Evolutionary conservation across 1,284 basidiomycete species (phyloP), one percentile per base, ranked within the genome.

Genomic region (Moesziomyces antarcticus): DNA sequence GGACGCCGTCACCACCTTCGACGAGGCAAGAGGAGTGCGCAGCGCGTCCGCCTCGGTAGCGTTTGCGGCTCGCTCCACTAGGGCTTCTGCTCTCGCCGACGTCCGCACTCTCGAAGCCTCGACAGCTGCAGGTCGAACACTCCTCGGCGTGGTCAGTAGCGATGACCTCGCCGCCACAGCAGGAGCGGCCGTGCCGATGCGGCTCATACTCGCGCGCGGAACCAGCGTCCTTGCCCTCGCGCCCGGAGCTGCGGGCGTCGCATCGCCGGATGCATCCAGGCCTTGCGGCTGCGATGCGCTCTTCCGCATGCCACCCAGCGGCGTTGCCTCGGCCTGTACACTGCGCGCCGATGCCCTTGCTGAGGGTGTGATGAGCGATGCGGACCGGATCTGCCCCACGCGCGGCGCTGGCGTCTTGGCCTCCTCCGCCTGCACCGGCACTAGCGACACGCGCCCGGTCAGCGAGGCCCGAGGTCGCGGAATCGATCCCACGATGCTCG

Each of bases 251-350:
- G 50, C 56, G 18, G 42, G 30, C 30, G 30, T 41, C 33, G 22
- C 43, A 8, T 48, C 50, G 24, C 27, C 37, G 22, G 11, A 14
- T 35, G 21, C 18, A 16, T 56, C 61, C 41, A 70, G 57, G 1
- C 47, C 56, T 8, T 71, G 58, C 30, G 68, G 57, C 46, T 71
- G 68, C 16, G 68, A 71, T 24, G 58, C 61, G 55, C 68, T 71
- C 40, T 65, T 71, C 25, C 53, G 56, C 62, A 71, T 65, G 0
- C 54, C 62, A 7, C n/a, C 21, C 8, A 40, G 20, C 2, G 62
- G 57, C 6, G 59, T 61, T 3, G 60, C 52, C 2, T 64, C 54
- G 47, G 45, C 50, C 10, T 16, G 35, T 6, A 18, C 35, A 18
- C 35, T 37, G 35, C 35, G 35, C 16, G 14, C 14, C 35, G 16